Base-by-base conservation (phyloP, 805 yeast genomes). In the Nakazawaea ambrosiae region DNA sequence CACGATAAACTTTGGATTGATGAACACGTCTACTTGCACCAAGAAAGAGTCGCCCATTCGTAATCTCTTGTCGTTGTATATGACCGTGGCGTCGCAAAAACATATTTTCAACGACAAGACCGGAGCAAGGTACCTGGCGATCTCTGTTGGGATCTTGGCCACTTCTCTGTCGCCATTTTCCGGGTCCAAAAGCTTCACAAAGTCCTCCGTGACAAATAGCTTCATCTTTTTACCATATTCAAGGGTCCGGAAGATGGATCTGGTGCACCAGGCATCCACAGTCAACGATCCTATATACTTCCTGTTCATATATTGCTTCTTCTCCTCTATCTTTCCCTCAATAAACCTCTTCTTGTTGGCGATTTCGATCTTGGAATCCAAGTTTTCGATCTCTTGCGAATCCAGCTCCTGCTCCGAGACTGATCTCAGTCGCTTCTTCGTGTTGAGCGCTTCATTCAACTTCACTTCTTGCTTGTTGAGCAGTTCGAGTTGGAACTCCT, bases 11-110 rank as follows among this genome's bases (percentile, higher is more conserved):
- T 54, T 51, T 33, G 55, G 54, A 49, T 52, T 68, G 19, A 89
- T 52, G 50, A 55, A 84, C 41, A 87, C 74, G 48, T 86, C 84
- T 4, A 85, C 58, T 48, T 79, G 85, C 0, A 87, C 62, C 17
- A 74, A 65, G 49, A 89, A 80, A 1, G 81, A 66, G 50, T 87
- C 95, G 3, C 97, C 97, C 2, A 78, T 72, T 8, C 82, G 66
- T 24, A 88, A 53, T 22, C 78, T 54, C 9, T 64, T 61, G 15
- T 78, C 81, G 29, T 79, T 74, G 49, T 68, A 74, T 6, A 82
- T 66, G 25, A 84, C 65, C 0, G 74, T 66, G 1, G 75, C 75
- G 27, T 71, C 70, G 46, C 85, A 78, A 2, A 53, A 50, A 27
- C 82, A 71, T 3, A 76, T 63, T 6, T 66, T 63, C 8, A 71